A percentile compares a stretch with the other conserved stretches of the same genome.
phyloP scores from a whole-genome alignment of 306 rosid species.

The Glycine latifolia region DNA sequence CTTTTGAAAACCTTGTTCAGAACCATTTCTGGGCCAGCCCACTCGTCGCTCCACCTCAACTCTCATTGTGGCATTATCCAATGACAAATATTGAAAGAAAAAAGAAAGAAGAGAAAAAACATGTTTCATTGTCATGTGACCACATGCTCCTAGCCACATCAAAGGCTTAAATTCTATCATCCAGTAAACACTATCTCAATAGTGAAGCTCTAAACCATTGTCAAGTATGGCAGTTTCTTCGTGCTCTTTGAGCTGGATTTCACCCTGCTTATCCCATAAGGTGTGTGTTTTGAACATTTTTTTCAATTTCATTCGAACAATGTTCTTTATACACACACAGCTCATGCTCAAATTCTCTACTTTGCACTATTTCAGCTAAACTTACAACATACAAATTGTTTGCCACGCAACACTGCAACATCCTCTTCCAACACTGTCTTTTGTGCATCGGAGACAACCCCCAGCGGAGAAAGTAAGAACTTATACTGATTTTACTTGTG shows the following conservation, averaged over 20 bases:
- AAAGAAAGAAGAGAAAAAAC: background rate
- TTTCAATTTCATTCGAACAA: slow-evolving; percentile 16
- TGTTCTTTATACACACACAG: background rate
- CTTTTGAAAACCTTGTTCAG: no score
- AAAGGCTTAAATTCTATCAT: slow-evolving; percentile 43
- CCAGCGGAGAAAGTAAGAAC: slow-evolving; percentile 62
- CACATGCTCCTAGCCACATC: slow-evolving; percentile 47
- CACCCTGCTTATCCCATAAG: slow-evolving; percentile 65
- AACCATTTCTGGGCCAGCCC: background rate
- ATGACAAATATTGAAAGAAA: background rate
- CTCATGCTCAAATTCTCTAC: slow-evolving; percentile 8
- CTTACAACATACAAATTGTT: slow-evolving; percentile 56
- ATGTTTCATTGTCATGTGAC: slow-evolving; percentile 23
- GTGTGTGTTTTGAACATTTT: slow-evolving; percentile 45
- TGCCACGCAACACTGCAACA: slow-evolving; percentile 54
- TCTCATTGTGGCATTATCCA: slow-evolving; percentile 37
- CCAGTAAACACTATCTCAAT: slow-evolving; percentile 36
- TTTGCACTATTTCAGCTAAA: slow-evolving; percentile 60
- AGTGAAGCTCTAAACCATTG: slow-evolving; percentile 44
- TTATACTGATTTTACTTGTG: slow-evolving; percentile 26
- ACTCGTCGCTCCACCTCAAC: background rate
- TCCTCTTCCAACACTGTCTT: slow-evolving; percentile 50
- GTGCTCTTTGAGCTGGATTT: slow-evolving; percentile 63
- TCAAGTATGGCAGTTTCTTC: slow-evolving; percentile 75
- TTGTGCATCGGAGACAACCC: slow-evolving; percentile 57